Conservation (phyloP, 495 filamentous ascomycete species). For the Rhypophila decipiens region DNA sequence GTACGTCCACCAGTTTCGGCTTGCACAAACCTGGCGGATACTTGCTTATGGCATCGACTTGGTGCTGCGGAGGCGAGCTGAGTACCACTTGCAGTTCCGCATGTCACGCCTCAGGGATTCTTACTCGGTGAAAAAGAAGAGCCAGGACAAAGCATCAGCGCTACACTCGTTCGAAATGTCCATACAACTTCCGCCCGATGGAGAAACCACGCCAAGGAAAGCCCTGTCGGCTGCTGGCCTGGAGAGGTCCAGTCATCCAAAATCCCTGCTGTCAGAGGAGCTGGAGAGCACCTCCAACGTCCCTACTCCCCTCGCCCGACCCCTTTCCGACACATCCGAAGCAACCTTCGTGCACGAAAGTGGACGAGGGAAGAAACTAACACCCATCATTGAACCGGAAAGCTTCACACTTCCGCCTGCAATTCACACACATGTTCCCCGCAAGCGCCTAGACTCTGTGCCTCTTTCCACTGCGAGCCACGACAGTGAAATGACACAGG, state of each 20-base stretch:
- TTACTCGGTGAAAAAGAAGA: conserved; percentile 11
- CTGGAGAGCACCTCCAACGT: conserved; percentile 69
- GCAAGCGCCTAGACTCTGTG: conserved; percentile 37
- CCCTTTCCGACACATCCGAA: conserved; percentile 44
- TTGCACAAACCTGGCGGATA: conserved; percentile 72
- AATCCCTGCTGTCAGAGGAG: conserved; percentile 43
- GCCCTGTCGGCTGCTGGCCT: conserved; percentile 20
- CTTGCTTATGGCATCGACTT: conserved; percentile 56
- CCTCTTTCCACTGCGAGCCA: conserved; percentile 37
- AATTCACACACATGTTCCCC: conserved; percentile 20
- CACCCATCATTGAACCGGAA: conserved; percentile 35
- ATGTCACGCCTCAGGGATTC: conserved; percentile 22
- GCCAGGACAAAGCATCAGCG: conserved; percentile 16
- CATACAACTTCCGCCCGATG: conserved; percentile 9
- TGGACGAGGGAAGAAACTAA: conserved; percentile 25
- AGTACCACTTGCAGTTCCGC: conserved; percentile 46
- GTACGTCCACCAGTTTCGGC: conserved; percentile 49
- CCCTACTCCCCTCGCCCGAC: conserved; percentile 69
- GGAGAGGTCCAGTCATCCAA: conserved; percentile 20
- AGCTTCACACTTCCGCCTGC: conserved; percentile 36
- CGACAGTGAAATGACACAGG: conserved; percentile 33
- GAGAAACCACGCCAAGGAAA: conserved; percentile 34
- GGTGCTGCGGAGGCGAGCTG: conserved; percentile 51
- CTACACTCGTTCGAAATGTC: conserved; percentile 6
- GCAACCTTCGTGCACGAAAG: conserved; percentile 17